A percentile compares a stretch with the other conserved stretches of the same genome.
Conservation (phyloP, 2,329 filamentous ascomycete genomes). For the Paraphoma chrysanthemicola region DNA sequence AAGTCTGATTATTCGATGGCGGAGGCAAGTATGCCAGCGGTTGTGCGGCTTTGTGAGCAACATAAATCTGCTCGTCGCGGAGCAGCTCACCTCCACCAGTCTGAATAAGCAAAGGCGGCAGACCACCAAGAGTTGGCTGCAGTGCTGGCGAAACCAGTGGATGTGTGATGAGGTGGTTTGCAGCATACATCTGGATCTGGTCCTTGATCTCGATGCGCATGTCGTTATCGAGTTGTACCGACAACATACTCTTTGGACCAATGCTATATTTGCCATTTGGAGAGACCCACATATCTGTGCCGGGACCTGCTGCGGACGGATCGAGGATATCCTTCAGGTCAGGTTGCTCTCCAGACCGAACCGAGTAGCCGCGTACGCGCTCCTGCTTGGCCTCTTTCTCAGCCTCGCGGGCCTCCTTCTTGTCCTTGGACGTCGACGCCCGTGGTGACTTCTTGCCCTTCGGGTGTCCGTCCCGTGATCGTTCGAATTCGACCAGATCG, state of each 20-base stretch:
- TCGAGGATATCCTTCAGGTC: conserved; percentile 14
- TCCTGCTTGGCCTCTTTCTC: conserved; percentile 45
- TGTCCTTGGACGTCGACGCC: conserved; percentile 11
- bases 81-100: conserved; percentile 88
- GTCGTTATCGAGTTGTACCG: conserved; percentile 68
- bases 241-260: conserved; percentile 54
- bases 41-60: conserved; percentile 93
- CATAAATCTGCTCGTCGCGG: conserved; percentile 91
- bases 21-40: conserved; percentile 76
- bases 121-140: conserved; percentile 85
- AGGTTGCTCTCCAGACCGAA: conserved; percentile 29
- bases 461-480: conserved; percentile 3
- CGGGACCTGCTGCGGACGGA: conserved; percentile 6
- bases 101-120: conserved; percentile 86
- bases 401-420: conserved; percentile 35
- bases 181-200: conserved; percentile 88
- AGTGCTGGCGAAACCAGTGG: conserved; percentile 89
- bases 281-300: conserved; percentile 30
- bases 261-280: conserved; percentile 47
- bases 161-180: conserved; percentile 84
- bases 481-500: conserved; percentile 65
- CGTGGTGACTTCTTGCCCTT: conserved; percentile 14
- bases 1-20: conserved; percentile 47
- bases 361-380: conserved; percentile 44
- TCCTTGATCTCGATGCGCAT: conserved; percentile 77